Base-by-base conservation (phyloP, 108 stramenopile species). In the Discostella stelligeroides region DNA sequence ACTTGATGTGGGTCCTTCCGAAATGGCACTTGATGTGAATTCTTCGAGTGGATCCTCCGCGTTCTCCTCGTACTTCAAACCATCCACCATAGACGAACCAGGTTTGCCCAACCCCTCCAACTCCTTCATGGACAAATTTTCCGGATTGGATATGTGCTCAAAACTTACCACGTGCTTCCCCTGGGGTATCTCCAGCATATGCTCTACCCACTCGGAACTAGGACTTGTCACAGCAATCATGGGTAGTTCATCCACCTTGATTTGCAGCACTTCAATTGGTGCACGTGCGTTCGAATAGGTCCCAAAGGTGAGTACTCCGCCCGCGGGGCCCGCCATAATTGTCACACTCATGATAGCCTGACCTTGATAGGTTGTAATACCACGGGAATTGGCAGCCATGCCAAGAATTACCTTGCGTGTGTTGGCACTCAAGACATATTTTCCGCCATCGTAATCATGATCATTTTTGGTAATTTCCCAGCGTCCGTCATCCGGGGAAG, bases 91-190 rank as follows among this genome's bases (percentile, higher is more conserved):
- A 38, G 56, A 28, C 18, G 23, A n/a, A 56, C 67, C 67, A 5
- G 67, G 67, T 27, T 21, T 21, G 20, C 23, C 23, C 41, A 53
- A 43, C 51, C 47, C 21, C 2, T 68, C 67, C 17, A 68, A 24
- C 10, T 11, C 38, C 4, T 12, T 18, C 38, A 30, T 41, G 48
- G 50, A 48, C 21, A 53, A 14, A 27, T 62, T 40, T 28, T 29
- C 23, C 24, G 70, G 70, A 47, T 71, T 71, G 49, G 47, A 54
- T 40, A 71, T 53, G 49, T 71, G 70, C 14, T 23, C 17, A 29
- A 71, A 71, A 20, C 21, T 30, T 25, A 71, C 70, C 7, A 27
- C 50, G 20, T 71, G 70, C 48, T 71, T 61, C 17, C 70, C 70
- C 15, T 46, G 60, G 1, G 60, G 38, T 43, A 71, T 23, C 23